phyloP scores from a whole-genome alignment of 2,329 filamentous ascomycete species.

The Diaporthe longicolla region DNA sequence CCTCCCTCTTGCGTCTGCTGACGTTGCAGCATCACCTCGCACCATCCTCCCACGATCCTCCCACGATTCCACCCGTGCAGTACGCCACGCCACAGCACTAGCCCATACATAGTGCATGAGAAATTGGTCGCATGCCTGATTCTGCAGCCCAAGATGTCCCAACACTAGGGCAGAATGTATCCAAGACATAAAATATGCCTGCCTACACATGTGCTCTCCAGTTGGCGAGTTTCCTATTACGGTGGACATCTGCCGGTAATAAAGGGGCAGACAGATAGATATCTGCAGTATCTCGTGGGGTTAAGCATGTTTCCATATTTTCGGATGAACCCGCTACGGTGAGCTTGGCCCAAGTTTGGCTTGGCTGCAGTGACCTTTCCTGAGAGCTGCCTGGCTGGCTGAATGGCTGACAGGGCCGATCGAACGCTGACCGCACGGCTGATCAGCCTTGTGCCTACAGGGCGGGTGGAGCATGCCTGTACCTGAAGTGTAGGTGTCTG shows the following conservation, averaged over 20 bases:
- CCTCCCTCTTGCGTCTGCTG: conserved; percentile 21
- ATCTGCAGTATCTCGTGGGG: not conserved
- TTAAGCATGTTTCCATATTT: conserved; percentile 20
- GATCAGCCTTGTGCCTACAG: conserved; percentile 17
- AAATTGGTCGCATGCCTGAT: not conserved
- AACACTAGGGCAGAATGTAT: not conserved
- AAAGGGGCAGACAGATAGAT: not conserved
- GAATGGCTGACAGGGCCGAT: conserved; percentile 1
- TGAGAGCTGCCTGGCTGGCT: conserved; percentile 5
- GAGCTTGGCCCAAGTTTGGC: conserved; percentile 26
- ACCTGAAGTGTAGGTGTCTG: too few species aligned
- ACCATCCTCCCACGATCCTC: conserved; percentile 13
- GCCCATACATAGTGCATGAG: not conserved
- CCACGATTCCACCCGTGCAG: not conserved
- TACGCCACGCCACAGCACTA: conserved; percentile 9
- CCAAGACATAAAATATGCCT: not conserved
- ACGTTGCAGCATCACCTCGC: conserved; percentile 16
- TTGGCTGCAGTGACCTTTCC: conserved; percentile 8
- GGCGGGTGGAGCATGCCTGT: not conserved
- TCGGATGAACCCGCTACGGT: conserved; percentile 24
- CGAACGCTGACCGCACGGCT: conserved; percentile 1
- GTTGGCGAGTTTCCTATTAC: not conserved
- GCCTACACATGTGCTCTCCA: not conserved
- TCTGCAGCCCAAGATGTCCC: not conserved
- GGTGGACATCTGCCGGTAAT: not conserved